Evolutionary conservation across 1,284 basidiomycete genomes (phyloP).

Genomic region (Hypsizygus ulmarius): DNA sequence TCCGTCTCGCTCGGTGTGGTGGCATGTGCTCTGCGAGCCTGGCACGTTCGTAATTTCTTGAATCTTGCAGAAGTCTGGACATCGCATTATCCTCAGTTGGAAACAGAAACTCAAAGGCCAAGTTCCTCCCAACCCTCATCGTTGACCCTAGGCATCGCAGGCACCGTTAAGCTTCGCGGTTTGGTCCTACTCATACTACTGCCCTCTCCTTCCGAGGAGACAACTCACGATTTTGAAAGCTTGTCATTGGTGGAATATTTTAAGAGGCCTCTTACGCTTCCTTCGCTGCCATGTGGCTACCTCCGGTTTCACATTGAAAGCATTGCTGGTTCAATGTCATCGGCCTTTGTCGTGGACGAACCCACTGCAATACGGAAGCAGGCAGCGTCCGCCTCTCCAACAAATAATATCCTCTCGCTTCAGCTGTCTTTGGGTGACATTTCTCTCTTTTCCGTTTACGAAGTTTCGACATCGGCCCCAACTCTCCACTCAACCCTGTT

Average conservation of each 20-base stretch:
- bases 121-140: slow-evolving; percentile 20
- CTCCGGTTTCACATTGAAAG: slow-evolving; percentile 57
- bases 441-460: slow-evolving; percentile 50
- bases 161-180: slow-evolving; percentile 42
- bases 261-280: slow-evolving; percentile 54
- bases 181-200: slow-evolving; percentile 50
- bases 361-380: neutral
- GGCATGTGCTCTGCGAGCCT: slow-evolving; percentile 49
- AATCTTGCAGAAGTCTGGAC: slow-evolving; percentile 40
- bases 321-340: slow-evolving; percentile 36
- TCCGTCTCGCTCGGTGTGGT: slow-evolving; percentile 48
- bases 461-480: neutral
- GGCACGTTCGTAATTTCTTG: slow-evolving; percentile 49
- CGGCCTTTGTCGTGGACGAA: slow-evolving; percentile 6
- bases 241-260: slow-evolving; percentile 44
- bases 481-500: slow-evolving; percentile 18
- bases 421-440: slow-evolving; percentile 43
- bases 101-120: neutral
- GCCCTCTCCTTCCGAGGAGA: slow-evolving; percentile 12
- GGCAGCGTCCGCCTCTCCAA: slow-evolving; percentile 12
- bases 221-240: neutral
- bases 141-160: slow-evolving; percentile 28
- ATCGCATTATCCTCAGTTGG: slow-evolving; percentile 21
- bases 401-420: slow-evolving; percentile 9
- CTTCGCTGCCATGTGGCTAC: slow-evolving; percentile 46